A percentile compares a stretch with the other conserved stretches of the same genome.
These are phyloP conservation scores for Wickerhamiella nectarea DNA, from an alignment of 805 yeast genomes.

Conservation along the genomic window DNA sequence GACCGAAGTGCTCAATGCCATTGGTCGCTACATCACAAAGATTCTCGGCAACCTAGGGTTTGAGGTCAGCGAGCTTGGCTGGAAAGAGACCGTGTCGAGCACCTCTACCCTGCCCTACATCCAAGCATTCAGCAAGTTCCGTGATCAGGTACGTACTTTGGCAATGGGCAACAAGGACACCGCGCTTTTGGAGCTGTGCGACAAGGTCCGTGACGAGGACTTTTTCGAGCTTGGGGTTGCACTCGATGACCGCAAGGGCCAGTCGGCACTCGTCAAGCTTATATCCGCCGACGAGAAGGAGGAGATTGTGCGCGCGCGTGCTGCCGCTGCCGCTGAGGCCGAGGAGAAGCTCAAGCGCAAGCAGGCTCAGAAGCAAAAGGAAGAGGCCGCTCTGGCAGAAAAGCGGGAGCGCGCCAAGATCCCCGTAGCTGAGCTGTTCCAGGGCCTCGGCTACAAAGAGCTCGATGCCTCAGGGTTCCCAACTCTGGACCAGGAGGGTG, in stretches of 20 bases:
- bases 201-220: slow-evolving; percentile 56
- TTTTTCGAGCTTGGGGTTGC: slow-evolving; percentile 66
- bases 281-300: slow-evolving; percentile 53
- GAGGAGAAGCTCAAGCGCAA: slow-evolving; percentile 46
- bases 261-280: slow-evolving; percentile 73
- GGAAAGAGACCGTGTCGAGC: slow-evolving; percentile 33
- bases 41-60: slow-evolving; percentile 68
- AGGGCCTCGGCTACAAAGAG: slow-evolving; percentile 42
- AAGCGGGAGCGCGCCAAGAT: slow-evolving; percentile 59
- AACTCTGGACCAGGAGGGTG: slow-evolving; percentile 58
- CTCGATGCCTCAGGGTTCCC: slow-evolving; percentile 88
- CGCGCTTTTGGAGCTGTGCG: slow-evolving; percentile 55
- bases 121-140: slow-evolving; percentile 58
- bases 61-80: slow-evolving; percentile 60
- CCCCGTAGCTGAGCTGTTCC: slow-evolving; percentile 63
- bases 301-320: slow-evolving; percentile 44
- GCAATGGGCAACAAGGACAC: slow-evolving; percentile 49
- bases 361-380: slow-evolving; percentile 24
- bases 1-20: slow-evolving; percentile 52
- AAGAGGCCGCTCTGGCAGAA: slow-evolving; percentile 36
- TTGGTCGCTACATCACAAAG: slow-evolving; percentile 56
- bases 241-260: slow-evolving; percentile 74
- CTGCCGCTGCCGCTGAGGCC: slow-evolving; percentile 41
- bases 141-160: slow-evolving; percentile 64
- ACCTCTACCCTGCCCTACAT: slow-evolving; percentile 56